Evolutionary conservation across 2,329 filamentous ascomycete genomes (phyloP), one percentile per base, ranked within the genome.

Genomic region (Beauveria rudraprayagi): DNA sequence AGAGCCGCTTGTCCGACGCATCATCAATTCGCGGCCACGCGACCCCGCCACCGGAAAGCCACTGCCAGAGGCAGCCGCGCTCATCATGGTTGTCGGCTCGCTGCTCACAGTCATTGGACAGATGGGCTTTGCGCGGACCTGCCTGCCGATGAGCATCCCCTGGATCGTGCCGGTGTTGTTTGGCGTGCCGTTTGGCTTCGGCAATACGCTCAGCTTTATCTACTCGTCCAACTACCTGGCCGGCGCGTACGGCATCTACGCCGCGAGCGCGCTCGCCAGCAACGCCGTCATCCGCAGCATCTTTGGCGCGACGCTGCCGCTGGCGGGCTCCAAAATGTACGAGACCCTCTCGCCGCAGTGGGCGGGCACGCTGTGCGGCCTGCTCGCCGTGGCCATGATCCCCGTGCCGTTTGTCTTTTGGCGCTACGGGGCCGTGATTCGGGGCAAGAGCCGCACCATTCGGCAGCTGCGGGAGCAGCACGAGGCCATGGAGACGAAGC

Each of bases 121-220:
- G 72, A 82, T 97, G 26, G 88, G 87, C 72, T 97, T 97, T 69
- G 85, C 90, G 0, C 96, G 91, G 91, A 96, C 92, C 0, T 92
- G 87, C 63, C 83, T 91, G 0, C 92, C 92, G 0, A 76, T 75
- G 0, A 82, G 83, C 5, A 90, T 95, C 37, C 92, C 91, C 70
- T 95, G 90, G 88, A 85, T 91, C n/a, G 79, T 85, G 22, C 88
- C 90, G 1, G 87, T 95, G 54, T 77, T 90, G 0, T 90, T 90
- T 1, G 90, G 91, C 0, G 82, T 95, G 6, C 88, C 88, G 0
- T 95, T 94, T 67, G 90, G 90, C 10, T 80, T 83, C 0, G 91
- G 91, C 0, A 94, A 93, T 67, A 86, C 83, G 9, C 80, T 86
- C 3, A 85, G 90, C 43, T 95, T 95, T 75, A 92, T 95, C 69